phyloP scores from a whole-genome alignment of 2,329 filamentous ascomycete species.

The Diplocarpon rosae region DNA sequence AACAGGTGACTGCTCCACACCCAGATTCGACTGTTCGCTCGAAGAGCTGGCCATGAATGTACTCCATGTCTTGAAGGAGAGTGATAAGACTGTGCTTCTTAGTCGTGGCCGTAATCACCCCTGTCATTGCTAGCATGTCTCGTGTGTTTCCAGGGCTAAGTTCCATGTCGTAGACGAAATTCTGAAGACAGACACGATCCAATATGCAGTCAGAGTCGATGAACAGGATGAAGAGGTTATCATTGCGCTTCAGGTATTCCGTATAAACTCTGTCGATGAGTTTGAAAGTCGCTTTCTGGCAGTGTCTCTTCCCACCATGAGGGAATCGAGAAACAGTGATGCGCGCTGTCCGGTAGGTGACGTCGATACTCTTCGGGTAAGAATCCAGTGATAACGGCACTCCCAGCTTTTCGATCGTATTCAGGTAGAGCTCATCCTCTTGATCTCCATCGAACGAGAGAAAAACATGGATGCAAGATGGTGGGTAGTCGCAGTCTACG shows the following conservation, averaged over 20 bases:
- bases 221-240: slow-evolving; percentile 90
- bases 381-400: slow-evolving; percentile 65
- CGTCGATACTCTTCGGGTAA: slow-evolving; percentile 85
- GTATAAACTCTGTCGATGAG: slow-evolving; percentile 89
- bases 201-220: slow-evolving; percentile 97
- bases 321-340: slow-evolving; percentile 87
- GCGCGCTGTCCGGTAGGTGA: slow-evolving; percentile 69
- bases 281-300: slow-evolving; percentile 86
- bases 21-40: slow-evolving; percentile 92
- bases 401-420: slow-evolving; percentile 74
- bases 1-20: slow-evolving; percentile 86
- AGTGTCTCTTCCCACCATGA: slow-evolving; percentile 87
- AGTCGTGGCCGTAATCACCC: slow-evolving; percentile 90
- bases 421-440: slow-evolving; percentile 80
- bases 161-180: slow-evolving; percentile 99
- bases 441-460: slow-evolving; percentile 88
- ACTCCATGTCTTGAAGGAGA: slow-evolving; percentile 93
- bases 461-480: slow-evolving; percentile 87
- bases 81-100: slow-evolving; percentile 82
- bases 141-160: slow-evolving; percentile 82
- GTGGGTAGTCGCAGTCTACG: slow-evolving; percentile 86
- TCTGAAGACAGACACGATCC: slow-evolving; percentile 83
- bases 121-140: slow-evolving; percentile 96
- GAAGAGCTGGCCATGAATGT: slow-evolving; percentile 92
- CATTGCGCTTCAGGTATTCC: slow-evolving; percentile 74